Evolutionary conservation across 2,329 filamentous ascomycete genomes (phyloP).

Genomic region (Penicillium paneum): DNA sequence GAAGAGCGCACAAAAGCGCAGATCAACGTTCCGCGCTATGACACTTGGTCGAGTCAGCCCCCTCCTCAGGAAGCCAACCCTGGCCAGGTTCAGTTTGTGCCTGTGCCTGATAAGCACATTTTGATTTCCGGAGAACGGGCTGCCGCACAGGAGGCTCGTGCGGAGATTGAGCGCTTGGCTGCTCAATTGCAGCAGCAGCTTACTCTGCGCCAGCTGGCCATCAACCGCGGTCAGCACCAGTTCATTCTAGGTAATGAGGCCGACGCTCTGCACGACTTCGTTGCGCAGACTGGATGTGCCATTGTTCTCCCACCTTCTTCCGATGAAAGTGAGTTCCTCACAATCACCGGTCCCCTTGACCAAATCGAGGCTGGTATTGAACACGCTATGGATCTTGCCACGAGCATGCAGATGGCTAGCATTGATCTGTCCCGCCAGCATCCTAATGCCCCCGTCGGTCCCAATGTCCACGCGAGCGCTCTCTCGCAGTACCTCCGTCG

Average conservation of each 20-base stretch:
- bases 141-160: conserved; percentile 74
- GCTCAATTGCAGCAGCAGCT: conserved; percentile 73
- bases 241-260: conserved; percentile 89
- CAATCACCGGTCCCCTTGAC: conserved; percentile 75
- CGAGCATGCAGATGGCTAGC: conserved; percentile 78
- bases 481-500: conserved; percentile 84
- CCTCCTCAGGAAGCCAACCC: conserved; percentile 60
- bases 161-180: conserved; percentile 75
- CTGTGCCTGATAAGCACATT: conserved; percentile 74
- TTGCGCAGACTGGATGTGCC: conserved; percentile 84
- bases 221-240: conserved; percentile 84
- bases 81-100: conserved; percentile 67
- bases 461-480: conserved; percentile 75
- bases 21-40: conserved; percentile 78
- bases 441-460: conserved; percentile 66
- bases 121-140: conserved; percentile 79
- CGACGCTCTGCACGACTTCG: conserved; percentile 77
- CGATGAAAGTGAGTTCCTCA: conserved; percentile 77
- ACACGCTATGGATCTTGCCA: conserved; percentile 82
- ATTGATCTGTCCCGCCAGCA: conserved; percentile 81
- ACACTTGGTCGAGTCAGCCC: conserved; percentile 67
- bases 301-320: conserved; percentile 74
- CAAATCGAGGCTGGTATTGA: conserved; percentile 73
- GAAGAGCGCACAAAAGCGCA: conserved; percentile 73
- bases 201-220: conserved; percentile 71